Conservation (phyloP, 441 rosid species). For the Euphorbia schlechtendalii region DNA sequence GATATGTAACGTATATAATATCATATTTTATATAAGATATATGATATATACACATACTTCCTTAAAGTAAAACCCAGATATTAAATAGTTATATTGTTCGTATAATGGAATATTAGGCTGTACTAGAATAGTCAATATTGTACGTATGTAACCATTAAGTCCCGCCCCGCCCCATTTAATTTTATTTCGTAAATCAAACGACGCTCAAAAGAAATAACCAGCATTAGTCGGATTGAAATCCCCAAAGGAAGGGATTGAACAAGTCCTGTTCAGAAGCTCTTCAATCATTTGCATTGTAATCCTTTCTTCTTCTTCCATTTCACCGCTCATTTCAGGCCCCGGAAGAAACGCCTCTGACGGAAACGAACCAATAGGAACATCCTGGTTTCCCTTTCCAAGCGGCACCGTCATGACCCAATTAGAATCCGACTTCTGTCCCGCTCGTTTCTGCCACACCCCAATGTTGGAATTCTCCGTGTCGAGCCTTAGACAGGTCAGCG, state of each 20-base stretch:
- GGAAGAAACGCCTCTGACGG: not conserved
- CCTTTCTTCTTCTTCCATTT: constrained; percentile 56
- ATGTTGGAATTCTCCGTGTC: constrained; percentile 75
- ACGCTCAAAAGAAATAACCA: not conserved
- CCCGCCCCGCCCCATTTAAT: no score
- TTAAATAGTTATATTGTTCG: no score
- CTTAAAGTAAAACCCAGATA: no score
- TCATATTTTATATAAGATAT: no score
- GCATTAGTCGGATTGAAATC: not conserved
- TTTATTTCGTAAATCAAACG: no score
- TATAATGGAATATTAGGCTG: no score
- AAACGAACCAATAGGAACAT: constrained; percentile 4
- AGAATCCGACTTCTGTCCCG: constrained; percentile 60
- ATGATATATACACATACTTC: no score
- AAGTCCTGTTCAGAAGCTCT: constrained; percentile 66
- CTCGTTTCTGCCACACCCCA: constrained; percentile 91
- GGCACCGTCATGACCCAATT: constrained; percentile 84
- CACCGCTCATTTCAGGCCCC: constrained; percentile 18
- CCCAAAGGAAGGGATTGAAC: constrained; percentile 30
- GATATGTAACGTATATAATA: no score
- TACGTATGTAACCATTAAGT: no score
- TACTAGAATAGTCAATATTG: no score
- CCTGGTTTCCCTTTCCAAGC: constrained; percentile 32
- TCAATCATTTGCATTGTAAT: constrained; percentile 84
- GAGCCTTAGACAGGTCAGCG: constrained; percentile 80